phyloP scores from a whole-genome alignment of 2,329 filamentous ascomycete genomes.

The Exserohilum rostratum region DNA sequence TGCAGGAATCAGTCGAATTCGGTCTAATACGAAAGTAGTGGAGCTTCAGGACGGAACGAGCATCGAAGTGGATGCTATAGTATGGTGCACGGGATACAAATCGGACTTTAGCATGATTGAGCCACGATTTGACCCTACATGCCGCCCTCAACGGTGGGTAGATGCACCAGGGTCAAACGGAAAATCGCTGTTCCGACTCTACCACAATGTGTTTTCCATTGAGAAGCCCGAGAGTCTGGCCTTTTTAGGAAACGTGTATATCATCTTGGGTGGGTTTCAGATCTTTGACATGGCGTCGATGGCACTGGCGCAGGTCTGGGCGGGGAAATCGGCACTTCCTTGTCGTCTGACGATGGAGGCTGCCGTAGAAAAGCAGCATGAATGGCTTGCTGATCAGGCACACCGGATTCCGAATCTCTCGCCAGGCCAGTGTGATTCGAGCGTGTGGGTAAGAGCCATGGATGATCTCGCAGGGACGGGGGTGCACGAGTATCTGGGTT shows the following conservation, averaged over 20 bases:
- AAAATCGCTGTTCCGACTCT: conserved; percentile 48
- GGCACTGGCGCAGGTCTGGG: conserved; percentile 56
- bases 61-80: conserved; percentile 43
- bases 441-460: conserved; percentile 49
- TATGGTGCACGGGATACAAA: conserved; percentile 47
- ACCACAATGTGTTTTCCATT: conserved; percentile 55
- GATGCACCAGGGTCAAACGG: conserved; percentile 30
- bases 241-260: conserved; percentile 47
- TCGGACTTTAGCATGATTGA: conserved; percentile 36
- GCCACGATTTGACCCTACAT: conserved; percentile 26
- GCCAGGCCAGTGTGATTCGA: conserved; percentile 23
- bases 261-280: conserved; percentile 42
- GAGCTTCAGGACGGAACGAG: conserved; percentile 39
- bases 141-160: conserved; percentile 20
- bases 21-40: conserved; percentile 24
- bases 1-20: conserved; percentile 21
- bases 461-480: conserved; percentile 52
- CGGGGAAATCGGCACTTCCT: conserved; percentile 49
- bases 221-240: conserved; percentile 54
- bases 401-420: conserved; percentile 43
- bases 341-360: conserved; percentile 39
- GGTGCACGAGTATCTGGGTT: conserved; percentile 52
- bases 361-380: conserved; percentile 19
- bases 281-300: conserved; percentile 52
- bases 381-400: conserved; percentile 40